Conservation (phyloP, 495 filamentous ascomycete genomes). For the Sordaria brevicollis region DNA sequence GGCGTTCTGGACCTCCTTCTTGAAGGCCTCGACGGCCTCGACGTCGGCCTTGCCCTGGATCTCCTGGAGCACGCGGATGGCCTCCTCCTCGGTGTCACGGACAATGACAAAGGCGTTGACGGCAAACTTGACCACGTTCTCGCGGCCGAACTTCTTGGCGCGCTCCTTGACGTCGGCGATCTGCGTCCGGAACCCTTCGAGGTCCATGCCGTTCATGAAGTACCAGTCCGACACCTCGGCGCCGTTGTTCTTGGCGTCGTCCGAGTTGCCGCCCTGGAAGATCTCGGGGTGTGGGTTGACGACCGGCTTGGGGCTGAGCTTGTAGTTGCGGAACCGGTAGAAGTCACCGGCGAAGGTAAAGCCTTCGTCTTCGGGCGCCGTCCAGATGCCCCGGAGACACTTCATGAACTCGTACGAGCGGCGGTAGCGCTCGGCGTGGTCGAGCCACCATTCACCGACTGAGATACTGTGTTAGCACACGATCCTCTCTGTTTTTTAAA, state of each 20-base stretch:
- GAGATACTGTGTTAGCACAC: slow-evolving; percentile 14
- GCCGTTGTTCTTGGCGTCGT: slow-evolving; percentile 34
- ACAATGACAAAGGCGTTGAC: slow-evolving; percentile 40
- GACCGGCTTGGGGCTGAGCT: slow-evolving; percentile 34
- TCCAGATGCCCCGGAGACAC: slow-evolving; percentile 39
- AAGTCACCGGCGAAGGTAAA: slow-evolving; percentile 38
- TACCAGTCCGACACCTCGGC: slow-evolving; percentile 36
- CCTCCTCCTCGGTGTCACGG: slow-evolving; percentile 39
- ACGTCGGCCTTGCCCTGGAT: slow-evolving; percentile 40
- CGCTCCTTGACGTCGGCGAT: slow-evolving; percentile 33
- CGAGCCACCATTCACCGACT: slow-evolving; percentile 43
- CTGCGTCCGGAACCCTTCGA: slow-evolving; percentile 37
- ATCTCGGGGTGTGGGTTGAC: slow-evolving; percentile 34
- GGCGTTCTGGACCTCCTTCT: slow-evolving; percentile 33
- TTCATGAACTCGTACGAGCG: slow-evolving; percentile 37
- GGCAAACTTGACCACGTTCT: slow-evolving; percentile 32
- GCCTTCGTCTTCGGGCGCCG: slow-evolving; percentile 22
- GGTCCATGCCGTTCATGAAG: slow-evolving; percentile 42
- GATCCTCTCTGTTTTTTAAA: neutral
- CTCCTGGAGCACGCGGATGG: slow-evolving; percentile 31
- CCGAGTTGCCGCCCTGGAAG: slow-evolving; percentile 39
- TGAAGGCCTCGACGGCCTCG: slow-evolving; percentile 36
- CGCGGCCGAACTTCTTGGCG: slow-evolving; percentile 26
- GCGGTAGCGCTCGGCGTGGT: slow-evolving; percentile 39
- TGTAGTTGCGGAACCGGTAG: slow-evolving; percentile 40